Conservation (phyloP, 495 filamentous ascomycete genomes). For the Trichoderma parareesei region DNA sequence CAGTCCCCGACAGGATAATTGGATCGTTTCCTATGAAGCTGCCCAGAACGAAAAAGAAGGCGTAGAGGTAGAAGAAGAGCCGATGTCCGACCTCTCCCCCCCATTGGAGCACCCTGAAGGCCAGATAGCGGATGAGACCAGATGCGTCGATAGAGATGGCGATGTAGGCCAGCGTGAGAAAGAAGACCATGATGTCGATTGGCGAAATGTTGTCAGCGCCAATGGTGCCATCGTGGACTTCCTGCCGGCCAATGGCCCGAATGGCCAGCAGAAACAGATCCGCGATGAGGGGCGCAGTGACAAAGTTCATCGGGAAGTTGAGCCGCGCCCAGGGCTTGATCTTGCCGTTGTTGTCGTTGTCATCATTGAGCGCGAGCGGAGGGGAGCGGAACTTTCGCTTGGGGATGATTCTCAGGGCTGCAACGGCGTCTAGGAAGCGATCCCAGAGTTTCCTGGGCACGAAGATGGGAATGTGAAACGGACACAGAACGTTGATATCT, state of each 20-base stretch:
- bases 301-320: slow-evolving; percentile 54
- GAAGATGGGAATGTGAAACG: slow-evolving; percentile 51
- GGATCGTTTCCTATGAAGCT: slow-evolving; percentile 63
- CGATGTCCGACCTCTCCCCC: slow-evolving; percentile 52
- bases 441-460: slow-evolving; percentile 42
- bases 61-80: slow-evolving; percentile 60
- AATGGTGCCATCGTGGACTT: slow-evolving; percentile 54
- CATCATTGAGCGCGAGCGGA: slow-evolving; percentile 5
- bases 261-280: slow-evolving; percentile 60
- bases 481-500: slow-evolving; percentile 59
- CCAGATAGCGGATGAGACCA: slow-evolving; percentile 55
- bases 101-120: slow-evolving; percentile 59
- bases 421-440: slow-evolving; percentile 32
- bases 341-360: slow-evolving; percentile 18
- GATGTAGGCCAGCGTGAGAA: slow-evolving; percentile 63
- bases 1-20: slow-evolving; percentile 59
- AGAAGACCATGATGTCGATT: slow-evolving; percentile 59
- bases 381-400: slow-evolving; percentile 25
- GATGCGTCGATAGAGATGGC: slow-evolving; percentile 67
- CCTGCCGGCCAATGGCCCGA: slow-evolving; percentile 48
- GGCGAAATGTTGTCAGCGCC: slow-evolving; percentile 53
- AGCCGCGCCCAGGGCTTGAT: slow-evolving; percentile 33
- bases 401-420: slow-evolving; percentile 39
- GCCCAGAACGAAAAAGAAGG: slow-evolving; percentile 58
- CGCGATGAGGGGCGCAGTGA: slow-evolving; percentile 56